A percentile compares a stretch with the other conserved stretches of the same genome.
phyloP scores from a whole-genome alignment of 2,329 filamentous ascomycete species.

The Elsinoe arachidis region DNA sequence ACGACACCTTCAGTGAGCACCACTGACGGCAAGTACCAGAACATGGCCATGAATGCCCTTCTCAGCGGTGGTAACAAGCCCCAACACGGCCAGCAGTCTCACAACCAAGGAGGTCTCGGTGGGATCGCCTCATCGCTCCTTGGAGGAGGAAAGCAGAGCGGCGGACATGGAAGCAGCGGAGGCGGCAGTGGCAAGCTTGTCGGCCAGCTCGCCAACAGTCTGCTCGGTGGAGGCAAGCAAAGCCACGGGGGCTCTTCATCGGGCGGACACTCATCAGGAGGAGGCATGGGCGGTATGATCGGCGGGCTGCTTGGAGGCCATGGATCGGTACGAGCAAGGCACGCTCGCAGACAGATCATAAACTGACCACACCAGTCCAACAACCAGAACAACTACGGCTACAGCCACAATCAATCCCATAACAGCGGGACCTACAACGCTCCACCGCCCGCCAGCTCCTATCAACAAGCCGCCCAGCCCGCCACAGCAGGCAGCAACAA shows the following conservation, averaged over 20 bases:
- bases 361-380: conserved; percentile 10
- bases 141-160: conserved; percentile 5
- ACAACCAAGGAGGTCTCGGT: conserved; percentile 14
- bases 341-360: background rate
- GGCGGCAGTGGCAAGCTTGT: conserved; percentile 13
- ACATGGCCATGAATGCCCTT: conserved; percentile 22
- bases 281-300: conserved; percentile 15
- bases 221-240: conserved; percentile 12
- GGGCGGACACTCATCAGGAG: conserved; percentile 6
- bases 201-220: conserved; percentile 7
- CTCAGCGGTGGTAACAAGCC: conserved; percentile 26
- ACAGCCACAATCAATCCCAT: conserved; percentile 24
- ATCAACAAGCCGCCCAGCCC: conserved; percentile 23
- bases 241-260: conserved; percentile 12
- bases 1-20: background rate
- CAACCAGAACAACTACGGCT: conserved; percentile 26
- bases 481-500: conserved; percentile 18
- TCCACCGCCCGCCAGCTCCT: conserved; percentile 28
- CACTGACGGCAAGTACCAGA: conserved; percentile 13
- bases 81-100: conserved; percentile 16
- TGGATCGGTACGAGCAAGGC: conserved; percentile 15
- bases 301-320: conserved; percentile 19
- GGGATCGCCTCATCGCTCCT: conserved; percentile 10
- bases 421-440: conserved; percentile 29
- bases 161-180: conserved; percentile 11